A percentile compares a stretch with the other conserved stretches of the same genome.
Conservation (phyloP, 768 basidiomycete species). For the Hemileccinum impolitum region DNA sequence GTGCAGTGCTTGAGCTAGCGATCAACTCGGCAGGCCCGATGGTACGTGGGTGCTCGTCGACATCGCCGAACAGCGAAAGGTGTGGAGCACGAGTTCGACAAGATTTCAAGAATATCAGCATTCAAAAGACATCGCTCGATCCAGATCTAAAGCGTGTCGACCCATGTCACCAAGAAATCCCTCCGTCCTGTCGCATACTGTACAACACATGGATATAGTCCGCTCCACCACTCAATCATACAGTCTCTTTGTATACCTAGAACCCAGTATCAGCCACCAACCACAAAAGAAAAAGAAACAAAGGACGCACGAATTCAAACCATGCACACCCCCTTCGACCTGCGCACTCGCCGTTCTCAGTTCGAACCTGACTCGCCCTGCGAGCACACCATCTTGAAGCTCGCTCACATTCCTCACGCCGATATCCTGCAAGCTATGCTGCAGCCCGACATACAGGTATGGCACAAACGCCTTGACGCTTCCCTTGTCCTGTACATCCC, state of each 20-base stretch:
- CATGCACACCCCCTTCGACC: conserved; percentile 94
- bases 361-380: conserved; percentile 81
- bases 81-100: no score
- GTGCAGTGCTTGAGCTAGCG: no score
- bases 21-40: no score
- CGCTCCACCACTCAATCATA: conserved; percentile 34
- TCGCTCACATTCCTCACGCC: conserved; percentile 68
- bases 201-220: background rate
- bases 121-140: no score
- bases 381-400: conserved; percentile 62
- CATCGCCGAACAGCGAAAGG: no score
- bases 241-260: conserved; percentile 60
- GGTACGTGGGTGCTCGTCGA: no score
- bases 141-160: no score
- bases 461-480: conserved; percentile 91
- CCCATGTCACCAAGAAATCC: no score
- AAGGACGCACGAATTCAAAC: conserved; percentile 81
- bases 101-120: no score
- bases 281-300: no score
- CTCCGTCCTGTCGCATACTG: no score
- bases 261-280: no score
- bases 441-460: conserved; percentile 75
- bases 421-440: conserved; percentile 94
- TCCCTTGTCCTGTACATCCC: conserved; percentile 97
- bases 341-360: conserved; percentile 92